Base-by-base conservation (phyloP, 140 eudicot genomes). In the Bidens hawaiensis region DNA sequence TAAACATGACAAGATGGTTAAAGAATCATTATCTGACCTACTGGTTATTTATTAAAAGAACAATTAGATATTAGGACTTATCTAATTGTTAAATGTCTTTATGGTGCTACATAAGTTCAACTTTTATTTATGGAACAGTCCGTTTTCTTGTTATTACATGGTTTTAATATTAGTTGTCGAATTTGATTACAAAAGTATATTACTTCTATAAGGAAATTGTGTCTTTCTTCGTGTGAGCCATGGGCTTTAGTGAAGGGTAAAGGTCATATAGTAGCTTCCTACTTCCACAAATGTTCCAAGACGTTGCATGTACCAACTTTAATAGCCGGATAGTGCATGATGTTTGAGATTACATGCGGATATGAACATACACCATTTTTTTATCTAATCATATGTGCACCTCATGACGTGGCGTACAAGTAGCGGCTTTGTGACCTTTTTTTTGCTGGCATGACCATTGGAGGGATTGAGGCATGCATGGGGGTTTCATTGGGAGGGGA, bases 1-100 rank as follows among this genome's bases (percentile, higher is more conserved):
- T 4, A 25, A 52, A 52, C 59, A 52, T 52, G 59, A 25, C 59
- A 24, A 25, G 18, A 52, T 52, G 59, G 33, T 52, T 52, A 52
- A 14, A 52, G 36, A 52, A 25, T 23, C 59, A 11, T 24, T 52
- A 52, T 25, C 21, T 13, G 19, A 24, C 34, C 36, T 52, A 2
- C 19, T 52, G 4, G 59, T 52, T 25, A 25, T 25, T 34, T 28
- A 52, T 19, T 52, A 11, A 49, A 49, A 49, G 27, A 49, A 11
- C 56, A 49, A 16, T 11, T 52, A 52, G 34, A 14, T 13, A 23
- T 25, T 24, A 24, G 34, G 33, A 5, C 4, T 23, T 14, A 22
- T 52, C 5, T 52, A 23, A 14, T 13, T 52, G 34, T 24, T 52
- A 52, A n/a, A 22, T 49, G 2, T 53, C 40, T n/a, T 26, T 26